phyloP scores from a whole-genome alignment of 208 protist species.

The Jaenimonas drosophilae region DNA sequence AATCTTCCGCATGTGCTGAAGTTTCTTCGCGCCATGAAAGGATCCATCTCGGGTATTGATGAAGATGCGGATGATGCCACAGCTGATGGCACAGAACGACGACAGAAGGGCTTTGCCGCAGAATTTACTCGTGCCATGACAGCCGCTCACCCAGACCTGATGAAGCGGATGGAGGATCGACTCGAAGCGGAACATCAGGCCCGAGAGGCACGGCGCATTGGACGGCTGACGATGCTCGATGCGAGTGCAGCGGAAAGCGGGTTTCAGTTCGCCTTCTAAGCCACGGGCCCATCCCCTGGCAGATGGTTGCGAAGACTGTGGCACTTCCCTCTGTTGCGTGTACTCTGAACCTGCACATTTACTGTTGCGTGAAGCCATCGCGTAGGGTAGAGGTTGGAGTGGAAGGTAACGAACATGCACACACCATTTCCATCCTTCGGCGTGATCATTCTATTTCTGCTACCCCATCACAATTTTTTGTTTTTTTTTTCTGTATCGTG shows the following conservation, averaged over 20 bases:
- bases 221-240: constrained; percentile 38
- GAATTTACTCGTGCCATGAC: constrained; percentile 61
- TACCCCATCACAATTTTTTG: no score
- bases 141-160: constrained; percentile 34
- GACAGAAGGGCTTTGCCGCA: constrained; percentile 39
- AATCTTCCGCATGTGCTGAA: constrained; percentile 72
- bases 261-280: constrained; percentile 71
- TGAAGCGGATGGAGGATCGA: constrained; percentile 40
- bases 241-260: constrained; percentile 30
- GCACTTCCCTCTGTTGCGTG: no score
- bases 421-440: no score
- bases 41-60: constrained; percentile 78
- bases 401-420: no score
- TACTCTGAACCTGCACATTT: no score
- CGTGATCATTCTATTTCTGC: no score
- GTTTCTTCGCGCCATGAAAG: constrained; percentile 75
- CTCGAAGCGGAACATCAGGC: constrained; percentile 36
- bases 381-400: no score
- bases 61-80: constrained; percentile 59
- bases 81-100: constrained; percentile 23
- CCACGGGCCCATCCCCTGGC: background rate
- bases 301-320: no score
- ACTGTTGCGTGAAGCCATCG: no score
- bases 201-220: constrained; percentile 29
- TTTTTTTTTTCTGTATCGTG: no score